Conservation (phyloP, 768 basidiomycete species). For the Dacryopinax primogenitus region DNA sequence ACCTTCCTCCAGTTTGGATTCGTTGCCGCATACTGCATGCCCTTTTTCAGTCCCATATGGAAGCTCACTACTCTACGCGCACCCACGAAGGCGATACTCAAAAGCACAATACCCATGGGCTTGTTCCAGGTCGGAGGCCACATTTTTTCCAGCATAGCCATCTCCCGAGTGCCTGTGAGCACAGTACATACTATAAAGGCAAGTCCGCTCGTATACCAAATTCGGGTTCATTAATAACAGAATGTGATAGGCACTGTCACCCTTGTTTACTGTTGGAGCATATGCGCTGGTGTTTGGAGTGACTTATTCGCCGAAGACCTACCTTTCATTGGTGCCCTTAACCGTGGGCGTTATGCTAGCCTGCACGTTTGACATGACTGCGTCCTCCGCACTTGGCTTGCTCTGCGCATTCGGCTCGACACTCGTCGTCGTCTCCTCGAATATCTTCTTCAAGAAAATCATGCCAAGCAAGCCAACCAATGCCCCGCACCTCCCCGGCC, state of each 20-base stretch:
- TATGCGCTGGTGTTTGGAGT: constrained; percentile 90
- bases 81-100: constrained; percentile 61
- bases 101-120: constrained; percentile 84
- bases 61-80: constrained; percentile 53
- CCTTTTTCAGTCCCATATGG: constrained; percentile 65
- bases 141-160: constrained; percentile 95
- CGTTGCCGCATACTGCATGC: constrained; percentile 70
- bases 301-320: constrained; percentile 82
- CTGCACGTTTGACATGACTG: constrained; percentile 82
- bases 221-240: constrained; percentile 9
- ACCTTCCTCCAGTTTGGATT: constrained; percentile 98
- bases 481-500: constrained; percentile 28
- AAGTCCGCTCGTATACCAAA: constrained; percentile 19
- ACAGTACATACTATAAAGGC: constrained; percentile 99
- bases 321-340: constrained; percentile 84
- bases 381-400: constrained; percentile 74
- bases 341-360: constrained; percentile 96
- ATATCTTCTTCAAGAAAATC: constrained; percentile 99
- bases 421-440: constrained; percentile 90
- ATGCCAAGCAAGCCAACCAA: constrained; percentile 47
- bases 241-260: constrained; percentile 68
- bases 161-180: constrained; percentile 88
- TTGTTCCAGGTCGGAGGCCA: constrained; percentile 96
- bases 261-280: constrained; percentile 90
- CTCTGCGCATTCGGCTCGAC: constrained; percentile 95